Evolutionary conservation across 305 asterid genomes (phyloP).

Genomic region (Solanum aculeatissimum): DNA sequence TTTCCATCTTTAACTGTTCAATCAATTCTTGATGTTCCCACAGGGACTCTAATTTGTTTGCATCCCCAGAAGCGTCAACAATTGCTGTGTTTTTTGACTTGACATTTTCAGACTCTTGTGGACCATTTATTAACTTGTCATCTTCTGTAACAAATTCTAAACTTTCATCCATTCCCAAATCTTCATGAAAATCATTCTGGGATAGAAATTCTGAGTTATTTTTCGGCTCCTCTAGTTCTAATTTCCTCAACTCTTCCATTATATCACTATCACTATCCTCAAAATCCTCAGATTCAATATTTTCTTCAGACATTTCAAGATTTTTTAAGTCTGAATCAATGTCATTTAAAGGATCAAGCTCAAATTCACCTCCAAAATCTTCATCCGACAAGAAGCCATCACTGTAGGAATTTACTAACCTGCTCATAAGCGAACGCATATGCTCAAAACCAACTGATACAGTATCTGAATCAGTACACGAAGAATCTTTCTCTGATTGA

Average conservation of each 20-base stretch:
- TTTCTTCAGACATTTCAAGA: conserved; percentile 20
- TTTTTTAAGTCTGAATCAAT: conserved; percentile 4
- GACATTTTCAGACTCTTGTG: not conserved
- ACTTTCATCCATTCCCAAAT: not conserved
- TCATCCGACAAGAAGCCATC: conserved; percentile 50
- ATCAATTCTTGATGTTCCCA: conserved; percentile 99
- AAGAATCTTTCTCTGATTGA: conserved; percentile 3
- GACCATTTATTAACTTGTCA: conserved; percentile 1
- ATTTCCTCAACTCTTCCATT: conserved; percentile 24
- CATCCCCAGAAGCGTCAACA: conserved; percentile 18
- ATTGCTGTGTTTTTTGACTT: conserved; percentile 13
- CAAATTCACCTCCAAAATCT: conserved; percentile 34
- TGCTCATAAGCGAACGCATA: conserved; percentile 13
- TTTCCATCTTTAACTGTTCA: conserved; percentile 87
- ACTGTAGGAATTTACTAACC: conserved; percentile 25
- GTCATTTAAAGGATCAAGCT: not conserved
- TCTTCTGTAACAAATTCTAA: not conserved
- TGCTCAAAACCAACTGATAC: conserved; percentile 15
- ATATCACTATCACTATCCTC: conserved; percentile 30
- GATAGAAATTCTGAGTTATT: conserved; percentile 18
- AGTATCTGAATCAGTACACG: conserved; percentile 22
- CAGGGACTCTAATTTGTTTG: conserved; percentile 54
- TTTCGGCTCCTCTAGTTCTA: conserved; percentile 18
- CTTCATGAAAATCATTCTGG: conserved; percentile 29
- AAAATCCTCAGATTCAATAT: conserved; percentile 16